These are phyloP conservation scores for Haplosporangium sp. DNA, from an alignment of 371 early-diverging fungal genomes.

Conservation along the genomic window DNA sequence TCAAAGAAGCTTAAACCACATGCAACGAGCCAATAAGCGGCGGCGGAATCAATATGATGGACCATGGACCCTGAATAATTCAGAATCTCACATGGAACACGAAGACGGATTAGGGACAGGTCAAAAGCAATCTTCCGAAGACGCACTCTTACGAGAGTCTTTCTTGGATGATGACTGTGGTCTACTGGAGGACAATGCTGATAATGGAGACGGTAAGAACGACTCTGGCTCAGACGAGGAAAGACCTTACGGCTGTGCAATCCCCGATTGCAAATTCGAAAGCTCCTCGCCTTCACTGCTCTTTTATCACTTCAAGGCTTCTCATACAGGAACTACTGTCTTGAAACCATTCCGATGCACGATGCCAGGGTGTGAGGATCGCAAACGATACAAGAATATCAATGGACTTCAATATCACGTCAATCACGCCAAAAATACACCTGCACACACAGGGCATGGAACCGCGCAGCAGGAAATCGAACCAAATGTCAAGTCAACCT, in stretches of 20 bases:
- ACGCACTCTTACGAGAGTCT: conserved; percentile 15
- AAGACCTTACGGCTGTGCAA: conserved; percentile 81
- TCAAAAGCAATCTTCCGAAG: conserved; percentile 15
- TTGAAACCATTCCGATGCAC: conserved; percentile 85
- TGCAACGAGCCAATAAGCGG: conserved; percentile 60
- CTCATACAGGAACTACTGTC: conserved; percentile 62
- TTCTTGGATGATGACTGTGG: conserved; percentile 20
- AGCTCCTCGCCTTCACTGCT: conserved; percentile 71
- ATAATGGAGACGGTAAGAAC: conserved; percentile 12
- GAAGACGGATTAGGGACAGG: conserved; percentile 22
- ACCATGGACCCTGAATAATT: conserved; percentile 8
- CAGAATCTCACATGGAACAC: conserved; percentile 11
- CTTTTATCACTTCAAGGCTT: conserved; percentile 76
- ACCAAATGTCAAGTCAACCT: background rate
- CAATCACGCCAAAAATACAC: conserved; percentile 78
- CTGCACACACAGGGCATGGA: conserved; percentile 55
- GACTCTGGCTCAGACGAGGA: conserved; percentile 55
- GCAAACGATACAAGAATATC: conserved; percentile 93
- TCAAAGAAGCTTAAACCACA: conserved; percentile 70
- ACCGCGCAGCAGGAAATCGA: conserved; percentile 3
- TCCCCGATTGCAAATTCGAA: conserved; percentile 68
- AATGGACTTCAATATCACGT: conserved; percentile 97
- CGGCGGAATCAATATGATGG: conserved; percentile 49
- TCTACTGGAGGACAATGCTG: conserved; percentile 20
- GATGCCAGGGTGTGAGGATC: conserved; percentile 76